A percentile compares a stretch with the other conserved stretches of the same genome.
Evolutionary conservation across 2,329 filamentous ascomycete genomes (phyloP).

Genomic region (Fusarium armeniacum): DNA sequence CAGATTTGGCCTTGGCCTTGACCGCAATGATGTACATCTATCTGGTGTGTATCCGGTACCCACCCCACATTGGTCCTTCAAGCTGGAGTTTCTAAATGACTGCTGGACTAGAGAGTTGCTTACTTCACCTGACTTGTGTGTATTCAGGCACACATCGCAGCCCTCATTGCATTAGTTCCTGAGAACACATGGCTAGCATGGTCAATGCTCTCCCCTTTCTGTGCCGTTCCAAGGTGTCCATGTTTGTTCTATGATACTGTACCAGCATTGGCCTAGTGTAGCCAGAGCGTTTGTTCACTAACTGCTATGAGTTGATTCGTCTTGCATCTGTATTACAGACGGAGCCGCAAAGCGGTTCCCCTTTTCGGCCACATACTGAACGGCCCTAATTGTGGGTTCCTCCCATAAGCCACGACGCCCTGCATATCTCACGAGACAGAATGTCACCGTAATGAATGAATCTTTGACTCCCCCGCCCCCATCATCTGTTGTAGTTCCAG

Average conservation of each 20-base stretch:
- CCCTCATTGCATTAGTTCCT: slow-evolving; percentile 2
- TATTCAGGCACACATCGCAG: not conserved
- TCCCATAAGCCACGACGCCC: slow-evolving; percentile 17
- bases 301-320: slow-evolving; percentile 10
- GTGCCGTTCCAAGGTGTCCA: slow-evolving; percentile 11
- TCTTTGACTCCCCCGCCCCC: slow-evolving; percentile 28
- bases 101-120: not conserved
- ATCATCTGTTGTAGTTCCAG: slow-evolving; percentile 31
- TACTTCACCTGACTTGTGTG: not conserved
- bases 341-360: slow-evolving; percentile 45
- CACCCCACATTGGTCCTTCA: slow-evolving; percentile 1
- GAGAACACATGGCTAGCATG: slow-evolving; percentile 17
- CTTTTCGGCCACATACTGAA: slow-evolving; percentile 28
- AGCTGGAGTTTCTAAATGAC: slow-evolving; percentile 1
- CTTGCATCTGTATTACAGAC: slow-evolving; percentile 18
- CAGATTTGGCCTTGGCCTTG: slow-evolving; percentile 10
- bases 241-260: not conserved
- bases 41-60: not conserved
- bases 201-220: slow-evolving; percentile 14
- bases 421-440: slow-evolving; percentile 36
- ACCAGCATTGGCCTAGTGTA: slow-evolving; percentile 13
- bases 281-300: slow-evolving; percentile 10
- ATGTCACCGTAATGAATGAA: slow-evolving; percentile 35
- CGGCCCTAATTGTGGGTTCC: slow-evolving; percentile 5
- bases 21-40: not conserved